Conservation (phyloP, 345 rosid genomes). For the Melaleuca quinquenervia region DNA sequence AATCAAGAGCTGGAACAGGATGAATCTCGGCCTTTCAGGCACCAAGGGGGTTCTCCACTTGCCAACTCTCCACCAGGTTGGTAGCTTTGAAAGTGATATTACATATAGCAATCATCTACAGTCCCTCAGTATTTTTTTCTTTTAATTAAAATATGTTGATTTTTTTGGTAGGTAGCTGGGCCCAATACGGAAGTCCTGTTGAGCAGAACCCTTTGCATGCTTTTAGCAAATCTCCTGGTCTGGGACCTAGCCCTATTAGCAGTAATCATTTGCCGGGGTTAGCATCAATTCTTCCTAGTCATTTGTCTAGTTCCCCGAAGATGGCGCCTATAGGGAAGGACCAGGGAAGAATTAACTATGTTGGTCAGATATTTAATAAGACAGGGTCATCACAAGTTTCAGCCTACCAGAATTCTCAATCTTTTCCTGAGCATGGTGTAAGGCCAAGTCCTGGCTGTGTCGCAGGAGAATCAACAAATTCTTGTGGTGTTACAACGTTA, state of each 20-base stretch:
- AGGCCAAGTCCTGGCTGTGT: slow-evolving; percentile 32
- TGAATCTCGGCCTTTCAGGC: slow-evolving; percentile 53
- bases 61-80: slow-evolving; percentile 88
- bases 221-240: slow-evolving; percentile 54
- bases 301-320: slow-evolving; percentile 30
- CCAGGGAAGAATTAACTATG: slow-evolving; percentile 45
- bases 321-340: slow-evolving; percentile 67
- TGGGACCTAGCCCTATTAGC: slow-evolving; percentile 48
- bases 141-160: neutral
- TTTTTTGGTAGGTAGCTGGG: slow-evolving; percentile 60
- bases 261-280: slow-evolving; percentile 54
- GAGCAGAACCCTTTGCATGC: slow-evolving; percentile 54
- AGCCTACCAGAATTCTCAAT: slow-evolving; percentile 37
- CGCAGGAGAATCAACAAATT: slow-evolving; percentile 51
- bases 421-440: slow-evolving; percentile 49
- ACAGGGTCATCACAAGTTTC: slow-evolving; percentile 31
- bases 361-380: slow-evolving; percentile 34
- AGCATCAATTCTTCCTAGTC: slow-evolving; percentile 80
- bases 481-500: slow-evolving; percentile 48
- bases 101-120: neutral
- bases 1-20: slow-evolving; percentile 81
- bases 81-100: neutral
- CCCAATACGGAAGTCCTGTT: slow-evolving; percentile 54
- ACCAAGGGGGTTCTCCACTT: slow-evolving; percentile 61
- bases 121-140: neutral